phyloP scores from a whole-genome alignment of 2,329 filamentous ascomycete species.

The Aspergillus bombycis region DNA sequence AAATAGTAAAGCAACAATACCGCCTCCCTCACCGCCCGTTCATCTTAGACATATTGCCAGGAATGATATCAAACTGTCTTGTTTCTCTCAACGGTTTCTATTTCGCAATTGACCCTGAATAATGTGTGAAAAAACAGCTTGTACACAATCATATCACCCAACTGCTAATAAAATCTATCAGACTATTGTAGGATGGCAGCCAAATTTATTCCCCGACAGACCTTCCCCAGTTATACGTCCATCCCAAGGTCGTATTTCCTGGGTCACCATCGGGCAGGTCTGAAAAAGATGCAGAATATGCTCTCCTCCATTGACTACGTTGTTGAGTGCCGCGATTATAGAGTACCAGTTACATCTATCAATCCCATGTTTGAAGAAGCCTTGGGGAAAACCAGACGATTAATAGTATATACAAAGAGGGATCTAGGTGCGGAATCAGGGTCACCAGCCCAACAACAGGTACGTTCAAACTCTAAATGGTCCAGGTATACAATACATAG shows the following conservation, averaged over 20 bases:
- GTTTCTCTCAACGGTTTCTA: background rate
- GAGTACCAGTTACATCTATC: slow-evolving; percentile 83
- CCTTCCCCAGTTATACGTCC: slow-evolving; percentile 72
- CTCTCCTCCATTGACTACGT: slow-evolving; percentile 83
- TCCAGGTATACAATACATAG: background rate
- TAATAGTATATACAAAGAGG: slow-evolving; percentile 89
- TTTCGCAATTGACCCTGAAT: background rate
- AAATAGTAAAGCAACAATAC: background rate
- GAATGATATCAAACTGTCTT: slow-evolving; percentile 1
- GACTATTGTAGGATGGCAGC: slow-evolving; percentile 27
- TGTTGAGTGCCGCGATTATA: slow-evolving; percentile 92
- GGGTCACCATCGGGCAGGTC: slow-evolving; percentile 83
- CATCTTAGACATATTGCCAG: background rate
- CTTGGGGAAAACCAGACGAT: slow-evolving; percentile 70
- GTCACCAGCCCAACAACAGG: slow-evolving; percentile 43
- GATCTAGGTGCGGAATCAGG: slow-evolving; percentile 65
- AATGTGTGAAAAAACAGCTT: slow-evolving; percentile 5
- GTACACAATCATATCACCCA: slow-evolving; percentile 1
- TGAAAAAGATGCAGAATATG: slow-evolving; percentile 79
- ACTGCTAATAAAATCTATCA: background rate
- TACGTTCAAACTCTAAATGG: slow-evolving; percentile 28
- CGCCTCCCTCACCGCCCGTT: slow-evolving; percentile 16
- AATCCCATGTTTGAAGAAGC: slow-evolving; percentile 87
- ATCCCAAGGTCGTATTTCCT: slow-evolving; percentile 91
- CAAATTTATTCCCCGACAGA: slow-evolving; percentile 71